A percentile compares a stretch with the other conserved stretches of the same genome.
Conservation (phyloP, 169 alveolate species). For the Eimeria tenella region DNA sequence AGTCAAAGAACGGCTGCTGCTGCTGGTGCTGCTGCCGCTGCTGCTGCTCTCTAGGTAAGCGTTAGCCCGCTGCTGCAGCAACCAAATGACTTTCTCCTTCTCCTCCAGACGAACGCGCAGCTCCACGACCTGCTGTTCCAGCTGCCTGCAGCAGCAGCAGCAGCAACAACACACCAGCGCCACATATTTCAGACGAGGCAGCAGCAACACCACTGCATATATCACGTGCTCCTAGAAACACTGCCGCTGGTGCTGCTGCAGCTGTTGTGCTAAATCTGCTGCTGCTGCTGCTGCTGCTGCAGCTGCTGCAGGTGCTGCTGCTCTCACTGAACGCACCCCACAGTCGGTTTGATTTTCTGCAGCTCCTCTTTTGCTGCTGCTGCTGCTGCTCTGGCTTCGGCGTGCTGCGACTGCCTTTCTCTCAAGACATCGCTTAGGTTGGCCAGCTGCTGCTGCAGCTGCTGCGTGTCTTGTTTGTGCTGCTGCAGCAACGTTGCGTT, state of each 20-base stretch:
- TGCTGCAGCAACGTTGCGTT: constrained; percentile 65
- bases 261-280: background rate
- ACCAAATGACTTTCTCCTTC: constrained; percentile 61
- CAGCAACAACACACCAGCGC: background rate
- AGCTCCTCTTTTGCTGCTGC: constrained; percentile 47
- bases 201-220: background rate
- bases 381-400: constrained; percentile 59
- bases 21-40: background rate
- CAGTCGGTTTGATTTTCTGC: constrained; percentile 26
- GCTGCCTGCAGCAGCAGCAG: constrained; percentile 64
- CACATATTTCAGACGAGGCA: background rate
- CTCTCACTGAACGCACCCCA: constrained; percentile 8
- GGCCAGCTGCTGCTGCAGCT: constrained; percentile 68
- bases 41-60: background rate
- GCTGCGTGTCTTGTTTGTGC: constrained; percentile 63
- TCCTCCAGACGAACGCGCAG: constrained; percentile 71
- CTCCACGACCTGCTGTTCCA: constrained; percentile 54
- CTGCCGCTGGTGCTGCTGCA: background rate
- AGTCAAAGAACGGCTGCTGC: background rate
- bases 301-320: constrained; percentile 29
- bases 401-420: constrained; percentile 45
- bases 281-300: constrained; percentile 20
- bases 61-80: constrained; percentile 71
- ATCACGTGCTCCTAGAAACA: background rate
- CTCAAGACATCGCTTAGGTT: background rate